Base-by-base conservation (phyloP, 306 rosid genomes). In the Fragaria vesca region DNA sequence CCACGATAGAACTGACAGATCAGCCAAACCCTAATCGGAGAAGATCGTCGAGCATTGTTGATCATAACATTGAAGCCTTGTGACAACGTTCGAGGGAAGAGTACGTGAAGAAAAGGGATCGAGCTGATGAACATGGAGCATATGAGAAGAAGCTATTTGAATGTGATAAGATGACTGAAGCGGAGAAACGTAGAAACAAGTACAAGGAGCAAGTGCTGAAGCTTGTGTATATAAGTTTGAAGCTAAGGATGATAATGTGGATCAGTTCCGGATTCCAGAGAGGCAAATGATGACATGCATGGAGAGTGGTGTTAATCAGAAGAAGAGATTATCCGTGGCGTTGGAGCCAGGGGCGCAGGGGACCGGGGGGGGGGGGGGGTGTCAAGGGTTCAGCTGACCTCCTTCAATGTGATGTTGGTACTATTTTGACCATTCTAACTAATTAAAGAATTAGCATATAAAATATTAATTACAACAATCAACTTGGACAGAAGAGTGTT, bases 111-210 rank as follows among this genome's bases (percentile, higher is more conserved):
- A 89, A 94, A 86, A 90, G 97, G 84, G 93, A 89, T 88, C 73
- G 97, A 92, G 68, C 86, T 94, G 28, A 28, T 28, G 28, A 28
- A 28, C 28, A 28, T 28, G 28, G 28, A 83, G 95, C 90, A 86
- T 97, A 94, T 57, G 97, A 94, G 50, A 93, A 90, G 63, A 92
- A 94, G 83, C 81, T 92, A 30, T 94, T 90, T 83, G 91, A 83
- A 24, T 89, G 88, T 1, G 93, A 88, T 79, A 85, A 88, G 89
- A 87, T 94, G 76, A 79, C 95, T 10, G 97, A 92, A 80, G 82
- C 74, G 54, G 97, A 92, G 88, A 13, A 78, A 26, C 81, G 88
- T 8, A 13, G 8, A 28, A 24, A 11, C 85, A 90, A 97, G 77
- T 85, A 87, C 86, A 94, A 90, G 85, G 91, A 89, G 86, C 85